phyloP scores from a whole-genome alignment of 306 rosid species.

The Arachis stenosperma region DNA sequence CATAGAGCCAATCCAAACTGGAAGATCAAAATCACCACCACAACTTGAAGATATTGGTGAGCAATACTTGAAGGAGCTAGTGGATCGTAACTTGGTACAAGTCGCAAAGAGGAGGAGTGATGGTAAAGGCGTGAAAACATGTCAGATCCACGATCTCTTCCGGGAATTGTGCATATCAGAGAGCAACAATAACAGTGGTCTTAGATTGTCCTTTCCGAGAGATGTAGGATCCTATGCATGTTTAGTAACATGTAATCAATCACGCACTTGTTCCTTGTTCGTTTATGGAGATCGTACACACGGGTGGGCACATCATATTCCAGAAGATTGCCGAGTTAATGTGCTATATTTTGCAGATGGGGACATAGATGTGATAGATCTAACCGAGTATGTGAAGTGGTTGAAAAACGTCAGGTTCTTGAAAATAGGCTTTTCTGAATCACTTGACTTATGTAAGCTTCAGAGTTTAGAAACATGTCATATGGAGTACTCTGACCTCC shows the following conservation, averaged over 20 bases:
- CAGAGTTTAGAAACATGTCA: conserved; percentile 1
- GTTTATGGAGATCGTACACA: background rate
- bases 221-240: background rate
- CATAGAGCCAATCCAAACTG: background rate
- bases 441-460: background rate
- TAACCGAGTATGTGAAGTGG: background rate
- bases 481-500: no score
- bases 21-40: background rate
- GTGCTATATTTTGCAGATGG: background rate
- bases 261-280: background rate
- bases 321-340: background rate
- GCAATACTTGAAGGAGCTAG: conserved; percentile 19
- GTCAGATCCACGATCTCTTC: conserved; percentile 21
- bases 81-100: conserved; percentile 18
- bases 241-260: background rate
- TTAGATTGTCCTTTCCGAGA: conserved; percentile 2
- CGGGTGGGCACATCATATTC: background rate
- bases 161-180: conserved; percentile 6
- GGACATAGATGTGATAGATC: no score
- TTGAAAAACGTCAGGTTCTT: conserved; percentile 6
- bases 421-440: background rate
- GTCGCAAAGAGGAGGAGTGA: conserved; percentile 1
- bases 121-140: conserved; percentile 22
- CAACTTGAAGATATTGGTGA: background rate
- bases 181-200: background rate